Conservation (phyloP, 176 grass and related monocot species). For the Panicum miliaceum region DNA sequence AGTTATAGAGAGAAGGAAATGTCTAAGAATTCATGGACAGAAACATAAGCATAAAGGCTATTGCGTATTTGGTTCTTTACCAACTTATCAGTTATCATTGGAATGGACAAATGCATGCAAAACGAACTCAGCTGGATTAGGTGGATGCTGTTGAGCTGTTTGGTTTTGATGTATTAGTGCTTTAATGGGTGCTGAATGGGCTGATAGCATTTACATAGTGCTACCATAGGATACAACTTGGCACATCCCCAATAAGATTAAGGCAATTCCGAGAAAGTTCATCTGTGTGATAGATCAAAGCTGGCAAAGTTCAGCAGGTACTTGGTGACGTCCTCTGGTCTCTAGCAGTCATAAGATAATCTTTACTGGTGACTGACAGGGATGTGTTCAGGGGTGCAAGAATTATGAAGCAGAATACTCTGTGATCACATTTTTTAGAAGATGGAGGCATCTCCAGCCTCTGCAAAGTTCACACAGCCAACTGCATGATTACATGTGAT, state of each 20-base stretch:
- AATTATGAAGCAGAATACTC: no score
- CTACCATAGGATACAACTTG: not conserved
- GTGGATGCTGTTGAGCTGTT: not conserved
- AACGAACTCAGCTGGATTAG: not conserved
- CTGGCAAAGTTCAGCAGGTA: not conserved
- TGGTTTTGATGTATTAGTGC: not conserved
- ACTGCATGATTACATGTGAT: constrained; percentile 9
- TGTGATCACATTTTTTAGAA: no score
- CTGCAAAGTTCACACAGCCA: no score
- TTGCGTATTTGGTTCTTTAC: not conserved
- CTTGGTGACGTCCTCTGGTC: not conserved
- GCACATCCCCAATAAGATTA: not conserved
- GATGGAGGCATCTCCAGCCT: no score
- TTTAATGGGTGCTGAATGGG: not conserved
- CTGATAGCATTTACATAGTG: not conserved
- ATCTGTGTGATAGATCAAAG: not conserved
- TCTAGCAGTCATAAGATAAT: not conserved
- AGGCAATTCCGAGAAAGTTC: constrained; percentile 3
- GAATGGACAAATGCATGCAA: not conserved
- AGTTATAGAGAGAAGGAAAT: not conserved
- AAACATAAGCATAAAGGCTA: not conserved
- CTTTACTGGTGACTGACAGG: not conserved
- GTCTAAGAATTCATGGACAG: not conserved
- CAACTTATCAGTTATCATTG: not conserved
- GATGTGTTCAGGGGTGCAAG: not conserved